Percentiles rank a stretch among this genome's conserved stretches.
Evolutionary conservation across 441 rosid genomes (phyloP).

Genomic region (Gossypium schwendimanii): DNA sequence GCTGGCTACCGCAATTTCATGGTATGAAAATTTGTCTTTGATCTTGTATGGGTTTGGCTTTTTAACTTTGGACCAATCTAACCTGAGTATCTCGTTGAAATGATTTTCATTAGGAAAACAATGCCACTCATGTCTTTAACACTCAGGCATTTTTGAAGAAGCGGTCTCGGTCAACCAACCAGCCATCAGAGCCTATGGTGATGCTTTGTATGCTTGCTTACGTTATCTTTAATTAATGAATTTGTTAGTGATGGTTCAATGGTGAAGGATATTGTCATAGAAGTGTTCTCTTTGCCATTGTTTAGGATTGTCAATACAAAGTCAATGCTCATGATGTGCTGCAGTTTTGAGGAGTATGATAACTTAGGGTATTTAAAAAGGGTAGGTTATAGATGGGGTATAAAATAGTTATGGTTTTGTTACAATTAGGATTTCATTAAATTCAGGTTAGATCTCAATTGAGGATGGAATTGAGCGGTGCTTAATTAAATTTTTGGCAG

Average conservation of each 20-base stretch:
- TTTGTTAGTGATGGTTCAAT: slow-evolving; percentile 1
- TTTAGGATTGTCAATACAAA: not conserved
- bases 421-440: not conserved
- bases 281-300: not conserved
- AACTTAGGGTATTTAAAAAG: not conserved
- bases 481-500: not conserved
- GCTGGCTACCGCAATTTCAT: slow-evolving; percentile 95
- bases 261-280: not conserved
- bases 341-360: not conserved
- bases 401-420: not conserved
- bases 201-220: slow-evolving; percentile 12
- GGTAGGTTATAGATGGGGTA: not conserved
- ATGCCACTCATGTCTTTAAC: slow-evolving; percentile 60
- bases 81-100: slow-evolving; percentile 3
- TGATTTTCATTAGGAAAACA: slow-evolving; percentile 49
- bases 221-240: not conserved
- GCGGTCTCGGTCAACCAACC: slow-evolving; percentile 86
- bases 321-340: not conserved
- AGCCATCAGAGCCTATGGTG: slow-evolving; percentile 92
- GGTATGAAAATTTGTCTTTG: slow-evolving; percentile 40
- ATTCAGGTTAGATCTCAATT: not conserved
- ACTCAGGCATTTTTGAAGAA: slow-evolving; percentile 84
- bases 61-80: not conserved
- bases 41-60: slow-evolving; percentile 8
- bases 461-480: not conserved